Conservation (phyloP, 306 rosid genomes). For the Begonia masoniana region DNA sequence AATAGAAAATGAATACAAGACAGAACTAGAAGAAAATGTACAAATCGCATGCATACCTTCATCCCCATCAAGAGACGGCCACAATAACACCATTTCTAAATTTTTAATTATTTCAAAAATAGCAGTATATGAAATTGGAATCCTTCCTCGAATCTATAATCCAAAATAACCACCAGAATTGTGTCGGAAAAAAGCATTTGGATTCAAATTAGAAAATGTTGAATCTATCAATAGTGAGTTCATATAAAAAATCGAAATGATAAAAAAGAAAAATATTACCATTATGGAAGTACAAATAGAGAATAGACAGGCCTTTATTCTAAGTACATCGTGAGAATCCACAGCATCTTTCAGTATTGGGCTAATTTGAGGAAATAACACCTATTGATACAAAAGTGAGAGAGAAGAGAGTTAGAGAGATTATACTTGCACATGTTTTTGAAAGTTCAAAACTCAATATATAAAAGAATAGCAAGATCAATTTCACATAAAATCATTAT, state of each 20-base stretch:
- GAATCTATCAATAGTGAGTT: conserved; percentile 1
- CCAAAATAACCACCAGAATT: conserved; percentile 13
- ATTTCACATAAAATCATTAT: no score
- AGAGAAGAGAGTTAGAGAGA: no score
- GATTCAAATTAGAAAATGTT: conserved; percentile 9
- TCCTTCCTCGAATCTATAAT: conserved; percentile 57
- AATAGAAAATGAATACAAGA: conserved; percentile 6
- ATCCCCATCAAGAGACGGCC: conserved; percentile 69
- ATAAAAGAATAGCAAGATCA: no score
- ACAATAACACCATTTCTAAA: conserved; percentile 49
- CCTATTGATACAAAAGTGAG: conserved; percentile 19
- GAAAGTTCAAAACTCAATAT: no score
- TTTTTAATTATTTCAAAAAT: conserved; percentile 36
- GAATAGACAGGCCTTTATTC: conserved; percentile 67
- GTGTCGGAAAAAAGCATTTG: conserved; percentile 9
- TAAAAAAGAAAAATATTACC: conserved; percentile 31
- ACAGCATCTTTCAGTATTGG: conserved; percentile 39
- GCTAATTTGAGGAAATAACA: conserved; percentile 48
- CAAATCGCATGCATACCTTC: conserved; percentile 31
- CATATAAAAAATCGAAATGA: neutral
- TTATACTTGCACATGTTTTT: no score
- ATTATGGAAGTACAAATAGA: conserved; percentile 71
- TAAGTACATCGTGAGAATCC: conserved; percentile 26
- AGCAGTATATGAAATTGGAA: conserved; percentile 43
- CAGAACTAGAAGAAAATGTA: conserved; percentile 5